These are phyloP conservation scores for Chlorophyllum brunneum DNA, from an alignment of 768 basidiomycete genomes.

Conservation along the genomic window DNA sequence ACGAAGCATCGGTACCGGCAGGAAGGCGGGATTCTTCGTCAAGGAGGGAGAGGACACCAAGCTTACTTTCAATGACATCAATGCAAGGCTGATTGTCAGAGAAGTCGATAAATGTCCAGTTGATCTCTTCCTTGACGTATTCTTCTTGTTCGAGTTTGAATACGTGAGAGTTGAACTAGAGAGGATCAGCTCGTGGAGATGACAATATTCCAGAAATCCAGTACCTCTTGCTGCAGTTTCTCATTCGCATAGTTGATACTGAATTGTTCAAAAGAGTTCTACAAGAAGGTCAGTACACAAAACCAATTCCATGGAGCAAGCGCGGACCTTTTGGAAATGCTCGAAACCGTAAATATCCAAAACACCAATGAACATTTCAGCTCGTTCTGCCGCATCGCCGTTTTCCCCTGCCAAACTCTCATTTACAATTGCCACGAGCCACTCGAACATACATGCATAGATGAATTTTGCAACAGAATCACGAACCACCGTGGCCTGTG, in stretches of 20 bases:
- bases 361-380: slow-evolving; percentile 99
- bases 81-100: slow-evolving; percentile 99
- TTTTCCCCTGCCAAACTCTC: slow-evolving; percentile 95
- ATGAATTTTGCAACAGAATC: slow-evolving; percentile 99
- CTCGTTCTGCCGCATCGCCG: slow-evolving; percentile 83
- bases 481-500: slow-evolving; percentile 90
- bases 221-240: slow-evolving; percentile 94
- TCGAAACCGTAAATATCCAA: slow-evolving; percentile 98
- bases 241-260: slow-evolving; percentile 99
- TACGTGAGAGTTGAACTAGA: slow-evolving; percentile 96
- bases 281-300: slow-evolving; percentile 15
- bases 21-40: slow-evolving; percentile 98
- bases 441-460: slow-evolving; percentile 98
- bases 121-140: slow-evolving; percentile 96
- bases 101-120: slow-evolving; percentile 99
- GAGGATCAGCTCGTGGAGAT: slow-evolving; percentile 13
- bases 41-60: slow-evolving; percentile 90
- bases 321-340: slow-evolving; percentile 85
- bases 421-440: slow-evolving; percentile 96
- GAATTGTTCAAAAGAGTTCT: slow-evolving; percentile 96
- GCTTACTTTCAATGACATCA: slow-evolving; percentile 95
- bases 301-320: neutral
- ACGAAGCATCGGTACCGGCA: slow-evolving; percentile 86
- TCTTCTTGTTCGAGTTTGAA: slow-evolving; percentile 99
- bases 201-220: slow-evolving; percentile 13